Conservation (phyloP, 306 rosid genomes). For the Acacia confusa region DNA sequence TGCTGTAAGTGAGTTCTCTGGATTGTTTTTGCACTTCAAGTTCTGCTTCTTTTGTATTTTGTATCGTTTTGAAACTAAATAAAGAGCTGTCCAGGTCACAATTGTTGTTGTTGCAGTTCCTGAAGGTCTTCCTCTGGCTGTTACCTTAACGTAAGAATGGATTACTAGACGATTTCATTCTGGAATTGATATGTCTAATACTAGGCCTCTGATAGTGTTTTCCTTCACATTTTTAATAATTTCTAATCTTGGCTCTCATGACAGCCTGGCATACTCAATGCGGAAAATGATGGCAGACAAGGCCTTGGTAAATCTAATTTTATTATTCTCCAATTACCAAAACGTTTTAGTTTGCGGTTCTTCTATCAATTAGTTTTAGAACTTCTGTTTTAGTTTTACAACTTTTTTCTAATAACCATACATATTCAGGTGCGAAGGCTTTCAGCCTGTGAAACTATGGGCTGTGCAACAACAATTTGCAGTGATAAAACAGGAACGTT, state of each 20-base stretch:
- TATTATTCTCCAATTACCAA: neutral
- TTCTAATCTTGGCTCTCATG: constrained; percentile 6
- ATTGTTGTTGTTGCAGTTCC: constrained; percentile 99
- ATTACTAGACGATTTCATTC: constrained; percentile 20
- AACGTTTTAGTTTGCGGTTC: constrained; percentile 24
- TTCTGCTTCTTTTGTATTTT: neutral
- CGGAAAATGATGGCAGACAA: constrained; percentile 99
- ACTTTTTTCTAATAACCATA: constrained; percentile 32
- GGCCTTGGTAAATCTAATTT: constrained; percentile 68
- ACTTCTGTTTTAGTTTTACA: constrained; percentile 21
- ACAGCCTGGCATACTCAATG: constrained; percentile 97
- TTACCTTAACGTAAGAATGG: constrained; percentile 86
- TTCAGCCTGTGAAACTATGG: constrained; percentile 99
- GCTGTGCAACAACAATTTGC: constrained; percentile 97
- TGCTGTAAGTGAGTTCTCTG: constrained; percentile 73
- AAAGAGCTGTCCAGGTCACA: constrained; percentile 72
- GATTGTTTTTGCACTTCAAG: neutral
- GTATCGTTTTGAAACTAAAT: constrained; percentile 24
- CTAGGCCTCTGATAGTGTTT: constrained; percentile 10
- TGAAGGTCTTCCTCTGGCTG: constrained; percentile 98
- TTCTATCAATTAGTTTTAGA: constrained; percentile 23
- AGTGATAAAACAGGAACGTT: constrained; percentile 99
- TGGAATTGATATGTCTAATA: constrained; percentile 20
- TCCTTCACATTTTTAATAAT: constrained; percentile 28
- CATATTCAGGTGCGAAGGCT: constrained; percentile 80